Evolutionary conservation across 495 filamentous ascomycete species (phyloP).

Genomic region (Amphirosellinia nigrospora): DNA sequence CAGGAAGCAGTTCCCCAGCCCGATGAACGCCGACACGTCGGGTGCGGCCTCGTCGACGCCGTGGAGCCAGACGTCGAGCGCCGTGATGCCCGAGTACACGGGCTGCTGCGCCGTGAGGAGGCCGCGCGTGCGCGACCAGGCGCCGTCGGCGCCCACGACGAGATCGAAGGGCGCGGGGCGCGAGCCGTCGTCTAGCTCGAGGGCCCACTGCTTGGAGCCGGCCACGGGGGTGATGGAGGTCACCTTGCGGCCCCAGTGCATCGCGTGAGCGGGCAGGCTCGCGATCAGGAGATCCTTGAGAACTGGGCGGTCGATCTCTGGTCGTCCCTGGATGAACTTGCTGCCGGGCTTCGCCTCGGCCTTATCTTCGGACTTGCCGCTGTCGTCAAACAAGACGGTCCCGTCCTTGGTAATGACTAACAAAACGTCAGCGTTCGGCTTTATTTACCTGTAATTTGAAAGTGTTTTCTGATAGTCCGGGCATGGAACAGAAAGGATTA

Average conservation of each 20-base stretch:
- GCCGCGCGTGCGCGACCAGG: slow-evolving; percentile 61
- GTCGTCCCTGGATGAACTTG: slow-evolving; percentile 40
- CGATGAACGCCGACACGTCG: slow-evolving; percentile 44
- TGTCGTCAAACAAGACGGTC: slow-evolving; percentile 45
- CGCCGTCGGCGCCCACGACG: slow-evolving; percentile 68
- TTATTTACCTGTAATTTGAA: neutral
- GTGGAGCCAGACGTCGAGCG: slow-evolving; percentile 46
- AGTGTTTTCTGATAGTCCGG: neutral
- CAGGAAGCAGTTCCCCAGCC: slow-evolving; percentile 52
- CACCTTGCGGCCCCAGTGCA: slow-evolving; percentile 57
- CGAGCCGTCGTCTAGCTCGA: slow-evolving; percentile 45
- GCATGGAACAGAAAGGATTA: neutral
- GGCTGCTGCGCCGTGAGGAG: slow-evolving; percentile 56
- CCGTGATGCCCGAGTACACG: slow-evolving; percentile 54
- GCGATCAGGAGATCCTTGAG: slow-evolving; percentile 50
- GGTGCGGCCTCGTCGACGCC: slow-evolving; percentile 30
- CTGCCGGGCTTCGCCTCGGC: neutral
- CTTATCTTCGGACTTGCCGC: slow-evolving; percentile 27
- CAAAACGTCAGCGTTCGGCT: neutral
- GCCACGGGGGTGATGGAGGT: slow-evolving; percentile 24
- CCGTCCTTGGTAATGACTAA: slow-evolving; percentile 48
- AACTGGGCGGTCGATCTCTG: slow-evolving; percentile 55
- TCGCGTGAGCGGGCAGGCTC: slow-evolving; percentile 42
- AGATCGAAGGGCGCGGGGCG: slow-evolving; percentile 52
- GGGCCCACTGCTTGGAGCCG: slow-evolving; percentile 34